These are phyloP conservation scores for Blastomyces parvus DNA, from an alignment of 2,329 filamentous ascomycete genomes.

Conservation along the genomic window DNA sequence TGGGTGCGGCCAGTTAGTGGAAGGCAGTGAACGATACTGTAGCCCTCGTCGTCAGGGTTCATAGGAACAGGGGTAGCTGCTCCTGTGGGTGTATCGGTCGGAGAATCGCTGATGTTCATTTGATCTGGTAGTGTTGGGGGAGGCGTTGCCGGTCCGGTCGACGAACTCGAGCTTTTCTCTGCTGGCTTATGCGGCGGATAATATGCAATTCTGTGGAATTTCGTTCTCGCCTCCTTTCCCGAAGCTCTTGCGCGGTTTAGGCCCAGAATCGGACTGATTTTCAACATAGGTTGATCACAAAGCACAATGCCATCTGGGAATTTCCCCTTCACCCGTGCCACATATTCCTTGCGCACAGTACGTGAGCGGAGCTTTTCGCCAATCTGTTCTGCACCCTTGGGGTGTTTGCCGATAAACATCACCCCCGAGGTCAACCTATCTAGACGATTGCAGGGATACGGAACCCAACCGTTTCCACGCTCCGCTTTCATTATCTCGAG, in stretches of 20 bases:
- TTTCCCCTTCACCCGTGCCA: conserved; percentile 79
- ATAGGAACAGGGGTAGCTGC: conserved; percentile 26
- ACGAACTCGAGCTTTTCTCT: conserved; percentile 14
- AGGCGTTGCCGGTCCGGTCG: conserved; percentile 11
- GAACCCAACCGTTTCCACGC: conserved; percentile 48
- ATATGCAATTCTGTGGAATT: conserved; percentile 88
- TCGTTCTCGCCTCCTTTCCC: conserved; percentile 79
- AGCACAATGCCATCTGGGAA: conserved; percentile 88
- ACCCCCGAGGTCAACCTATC: conserved; percentile 90
- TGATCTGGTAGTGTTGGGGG: conserved; percentile 14
- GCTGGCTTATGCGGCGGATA: conserved; percentile 53
- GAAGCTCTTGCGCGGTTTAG: conserved; percentile 90
- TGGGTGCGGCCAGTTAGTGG: conserved; percentile 91
- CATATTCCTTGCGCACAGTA: conserved; percentile 88
- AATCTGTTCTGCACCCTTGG: conserved; percentile 67
- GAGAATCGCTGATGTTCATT: conserved; percentile 18
- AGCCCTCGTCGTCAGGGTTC: conserved; percentile 53
- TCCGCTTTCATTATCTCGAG: conserved; percentile 87
- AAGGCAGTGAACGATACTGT: conserved; percentile 88
- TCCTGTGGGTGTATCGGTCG: conserved; percentile 19
- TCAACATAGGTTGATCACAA: conserved; percentile 86
- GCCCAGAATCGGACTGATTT: conserved; percentile 89
- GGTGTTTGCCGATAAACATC: conserved; percentile 93
- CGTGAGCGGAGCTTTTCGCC: conserved; percentile 66
- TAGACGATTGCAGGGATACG: conserved; percentile 77